Conservation (phyloP, 2,329 filamentous ascomycete species). For the Clathrospora elynae region DNA sequence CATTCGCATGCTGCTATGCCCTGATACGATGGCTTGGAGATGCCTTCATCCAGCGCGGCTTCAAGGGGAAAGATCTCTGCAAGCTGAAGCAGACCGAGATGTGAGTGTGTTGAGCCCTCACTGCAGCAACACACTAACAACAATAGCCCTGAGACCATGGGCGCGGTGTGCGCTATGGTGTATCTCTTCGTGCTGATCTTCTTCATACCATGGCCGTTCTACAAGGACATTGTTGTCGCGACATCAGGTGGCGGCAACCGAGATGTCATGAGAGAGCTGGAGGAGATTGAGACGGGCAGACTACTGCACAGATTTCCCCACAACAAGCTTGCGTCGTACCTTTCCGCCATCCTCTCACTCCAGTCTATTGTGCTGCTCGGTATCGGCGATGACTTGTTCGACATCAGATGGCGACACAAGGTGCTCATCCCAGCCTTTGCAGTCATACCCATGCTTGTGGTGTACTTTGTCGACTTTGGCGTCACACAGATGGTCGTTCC, state of each 20-base stretch:
- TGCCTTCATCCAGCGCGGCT: slow-evolving; percentile 83
- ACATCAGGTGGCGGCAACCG: slow-evolving; percentile 92
- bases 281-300: slow-evolving; percentile 78
- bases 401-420: slow-evolving; percentile 98
- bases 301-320: slow-evolving; percentile 92
- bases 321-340: slow-evolving; percentile 93
- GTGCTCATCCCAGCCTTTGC: slow-evolving; percentile 96
- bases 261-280: slow-evolving; percentile 76
- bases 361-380: slow-evolving; percentile 90
- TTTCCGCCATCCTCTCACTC: slow-evolving; percentile 90
- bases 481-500: slow-evolving; percentile 95
- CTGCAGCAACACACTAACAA: slow-evolving; percentile 21
- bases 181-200: slow-evolving; percentile 87
- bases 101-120: slow-evolving; percentile 52
- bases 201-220: slow-evolving; percentile 97
- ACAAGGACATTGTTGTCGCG: slow-evolving; percentile 94
- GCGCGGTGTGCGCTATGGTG: slow-evolving; percentile 87
- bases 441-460: slow-evolving; percentile 87
- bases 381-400: slow-evolving; percentile 93
- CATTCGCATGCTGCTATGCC: slow-evolving; percentile 79
- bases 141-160: slow-evolving; percentile 87
- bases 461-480: slow-evolving; percentile 98
- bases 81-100: slow-evolving; percentile 77
- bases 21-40: slow-evolving; percentile 93
- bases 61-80: slow-evolving; percentile 88